Evolutionary conservation across 1,284 basidiomycete genomes (phyloP).

Genomic region (Tetrapyrgos nigripes): DNA sequence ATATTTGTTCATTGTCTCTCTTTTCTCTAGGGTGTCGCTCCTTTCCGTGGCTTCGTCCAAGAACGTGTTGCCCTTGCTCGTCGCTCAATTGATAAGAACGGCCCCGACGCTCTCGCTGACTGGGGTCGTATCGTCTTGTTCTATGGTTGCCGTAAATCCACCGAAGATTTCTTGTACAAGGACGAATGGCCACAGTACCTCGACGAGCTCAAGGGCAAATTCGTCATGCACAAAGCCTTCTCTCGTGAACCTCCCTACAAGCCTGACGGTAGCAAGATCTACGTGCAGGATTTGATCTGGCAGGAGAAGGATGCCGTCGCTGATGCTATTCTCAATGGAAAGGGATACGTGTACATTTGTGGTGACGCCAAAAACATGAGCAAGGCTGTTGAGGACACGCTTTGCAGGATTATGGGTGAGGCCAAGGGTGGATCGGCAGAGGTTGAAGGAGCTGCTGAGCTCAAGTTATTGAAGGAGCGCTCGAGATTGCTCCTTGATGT

Average conservation of each 20-base stretch:
- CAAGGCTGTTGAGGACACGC: slow-evolving; percentile 90
- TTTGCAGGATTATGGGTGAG: slow-evolving; percentile 89
- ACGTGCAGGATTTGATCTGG: slow-evolving; percentile 97
- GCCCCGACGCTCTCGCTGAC: slow-evolving; percentile 88
- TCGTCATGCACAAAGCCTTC: slow-evolving; percentile 88
- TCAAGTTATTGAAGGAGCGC: slow-evolving; percentile 94
- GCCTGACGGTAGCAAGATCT: slow-evolving; percentile 93
- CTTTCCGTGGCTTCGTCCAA: slow-evolving; percentile 98
- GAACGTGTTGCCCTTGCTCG: slow-evolving; percentile 96
- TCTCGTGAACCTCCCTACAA: slow-evolving; percentile 87
- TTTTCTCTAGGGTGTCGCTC: slow-evolving; percentile 84
- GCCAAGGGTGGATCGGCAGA: slow-evolving; percentile 89
- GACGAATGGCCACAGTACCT: slow-evolving; percentile 94
- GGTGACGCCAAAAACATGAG: slow-evolving; percentile 98
- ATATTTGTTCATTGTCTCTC: slow-evolving; percentile 15
- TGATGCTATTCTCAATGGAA: slow-evolving; percentile 89
- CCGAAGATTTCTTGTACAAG: slow-evolving; percentile 92
- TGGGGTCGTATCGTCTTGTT: slow-evolving; percentile 96
- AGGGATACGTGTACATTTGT: slow-evolving; percentile 95
- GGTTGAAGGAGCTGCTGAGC: slow-evolving; percentile 88
- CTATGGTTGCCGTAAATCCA: slow-evolving; percentile 91
- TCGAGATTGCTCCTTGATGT: slow-evolving; percentile 84
- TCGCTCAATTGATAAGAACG: slow-evolving; percentile 93
- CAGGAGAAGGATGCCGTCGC: slow-evolving; percentile 83
- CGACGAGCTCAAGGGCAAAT: slow-evolving; percentile 89